Evolutionary conservation across 768 basidiomycete species (phyloP), one percentile per base, ranked within the genome.

Genomic region (Tylopilus sp.): DNA sequence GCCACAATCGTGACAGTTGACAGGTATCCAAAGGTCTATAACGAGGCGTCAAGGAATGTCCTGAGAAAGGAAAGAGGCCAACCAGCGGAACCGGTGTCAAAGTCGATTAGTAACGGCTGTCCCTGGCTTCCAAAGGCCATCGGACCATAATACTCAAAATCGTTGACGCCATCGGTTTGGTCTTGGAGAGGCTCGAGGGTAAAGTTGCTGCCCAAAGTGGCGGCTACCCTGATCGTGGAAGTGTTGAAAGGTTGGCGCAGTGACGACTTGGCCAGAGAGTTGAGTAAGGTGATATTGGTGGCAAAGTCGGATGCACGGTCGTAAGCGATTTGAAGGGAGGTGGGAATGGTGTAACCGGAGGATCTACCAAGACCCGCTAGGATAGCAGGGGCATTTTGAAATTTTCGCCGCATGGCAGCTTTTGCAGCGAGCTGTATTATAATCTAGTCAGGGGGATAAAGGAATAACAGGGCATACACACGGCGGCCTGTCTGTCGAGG

Each of bases 21-120:
- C 63, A 25, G 78, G 73, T 18, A 77, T 63, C 81, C 85, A 87
- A n/a, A 84, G 71, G 61, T 88, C 86, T 30, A 79, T 72, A 23
- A 31, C 18, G 4, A 3, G 26, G 30, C 9, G 31, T 26, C 25
- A 22, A 8, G n/a, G 8, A 0, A 4, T 17, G 23, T 28, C 8
- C 17, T 6, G n/a, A 48, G 13, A 36, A 22, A 12, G 18, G 28
- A 17, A 15, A 17, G 28, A 2, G 36, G 1, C 55, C 9, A 30
- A 65, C 62, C 62, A 18, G 62, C 57, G 7, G 80, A 83, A 44
- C 86, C 83, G 3, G 86, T 87, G 64, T 88, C 86, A 56, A 87
- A 70, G 63, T 84, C 79, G 30, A 87, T 74, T 3, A 74, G 70
- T 17, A 87, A 58, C 20, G 55, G 47, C 63, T 86, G 83, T 1